Conservation (phyloP, 2,329 filamentous ascomycete genomes). For the Botrytis squamosa region DNA sequence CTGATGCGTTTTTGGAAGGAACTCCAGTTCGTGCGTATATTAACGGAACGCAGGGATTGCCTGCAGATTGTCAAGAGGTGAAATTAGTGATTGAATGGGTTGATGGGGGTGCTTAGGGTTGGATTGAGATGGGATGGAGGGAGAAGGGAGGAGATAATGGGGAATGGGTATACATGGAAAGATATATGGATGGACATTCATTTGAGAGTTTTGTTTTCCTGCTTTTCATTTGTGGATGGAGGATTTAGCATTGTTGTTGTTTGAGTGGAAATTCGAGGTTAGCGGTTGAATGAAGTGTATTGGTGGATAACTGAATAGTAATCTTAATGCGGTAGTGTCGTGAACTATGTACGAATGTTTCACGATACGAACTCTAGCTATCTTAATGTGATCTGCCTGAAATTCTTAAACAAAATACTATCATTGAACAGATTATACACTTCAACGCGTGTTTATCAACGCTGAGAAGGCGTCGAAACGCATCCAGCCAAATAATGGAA, state of each 20-base stretch:
- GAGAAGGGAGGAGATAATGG: too few relatives aligned
- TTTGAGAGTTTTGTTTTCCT: background rate
- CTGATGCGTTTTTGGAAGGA: background rate
- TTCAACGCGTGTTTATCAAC: background rate
- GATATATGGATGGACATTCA: background rate
- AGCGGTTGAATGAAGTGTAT: background rate
- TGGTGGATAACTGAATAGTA: background rate
- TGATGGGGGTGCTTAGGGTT: conserved; percentile 22
- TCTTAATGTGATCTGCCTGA: accelerated
- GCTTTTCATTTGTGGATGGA: background rate
- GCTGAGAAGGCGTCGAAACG: accelerated
- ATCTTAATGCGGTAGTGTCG: background rate
- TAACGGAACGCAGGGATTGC: background rate
- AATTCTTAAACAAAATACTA: background rate
- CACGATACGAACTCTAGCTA: background rate
- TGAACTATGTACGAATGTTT: background rate
- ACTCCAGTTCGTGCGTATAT: background rate
- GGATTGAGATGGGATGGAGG: background rate
- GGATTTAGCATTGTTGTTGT: background rate
- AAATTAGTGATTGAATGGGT: conserved; percentile 32
- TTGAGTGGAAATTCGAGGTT: background rate
- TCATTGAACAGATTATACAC: background rate
- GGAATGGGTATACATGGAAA: background rate
- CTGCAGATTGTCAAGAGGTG: background rate
- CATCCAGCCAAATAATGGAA: background rate